phyloP scores from a whole-genome alignment of 768 basidiomycete species.

The Leccinum longicurvipes region DNA sequence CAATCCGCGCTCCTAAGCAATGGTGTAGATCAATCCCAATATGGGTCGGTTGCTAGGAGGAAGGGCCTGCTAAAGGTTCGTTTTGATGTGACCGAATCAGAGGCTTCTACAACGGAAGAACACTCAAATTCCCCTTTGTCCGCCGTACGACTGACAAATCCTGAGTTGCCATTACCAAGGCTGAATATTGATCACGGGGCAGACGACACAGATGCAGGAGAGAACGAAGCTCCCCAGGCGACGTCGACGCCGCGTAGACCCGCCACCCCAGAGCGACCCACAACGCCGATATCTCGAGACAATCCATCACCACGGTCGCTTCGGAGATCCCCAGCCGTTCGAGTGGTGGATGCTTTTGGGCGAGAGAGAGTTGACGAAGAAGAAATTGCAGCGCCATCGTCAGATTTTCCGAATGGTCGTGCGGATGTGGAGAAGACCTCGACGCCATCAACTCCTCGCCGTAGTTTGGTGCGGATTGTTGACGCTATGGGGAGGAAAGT shows the following conservation, averaged over 20 bases:
- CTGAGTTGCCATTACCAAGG: slow-evolving; percentile 15
- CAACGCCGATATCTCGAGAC: slow-evolving; percentile 26
- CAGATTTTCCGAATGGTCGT: slow-evolving; percentile 5
- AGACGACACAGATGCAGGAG: slow-evolving; percentile 6
- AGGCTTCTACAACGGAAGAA: slow-evolving; percentile 30
- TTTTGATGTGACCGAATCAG: slow-evolving; percentile 51
- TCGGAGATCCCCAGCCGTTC: slow-evolving; percentile 51
- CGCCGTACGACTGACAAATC: slow-evolving; percentile 24
- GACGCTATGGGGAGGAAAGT: slow-evolving; percentile 70
- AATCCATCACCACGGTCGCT: slow-evolving; percentile 32
- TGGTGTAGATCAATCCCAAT: slow-evolving; percentile 27
- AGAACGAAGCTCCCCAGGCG: slow-evolving; percentile 2
- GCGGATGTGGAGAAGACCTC: slow-evolving; percentile 17
- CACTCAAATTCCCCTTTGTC: slow-evolving; percentile 25
- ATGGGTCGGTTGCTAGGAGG: slow-evolving; percentile 35
- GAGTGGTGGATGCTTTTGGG: slow-evolving; percentile 73
- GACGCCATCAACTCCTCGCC: slow-evolving; percentile 23
- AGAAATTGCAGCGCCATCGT: neutral
- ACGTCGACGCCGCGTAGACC: slow-evolving; percentile 11
- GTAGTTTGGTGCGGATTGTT: slow-evolving; percentile 52
- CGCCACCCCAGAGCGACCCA: slow-evolving; percentile 21
- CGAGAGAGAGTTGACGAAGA: slow-evolving; percentile 36
- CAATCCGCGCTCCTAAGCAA: slow-evolving; percentile 21
- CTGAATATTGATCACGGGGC: neutral
- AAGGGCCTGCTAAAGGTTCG: slow-evolving; percentile 71